Base-by-base conservation (phyloP, 768 basidiomycete species). In the Boletales sp. region DNA sequence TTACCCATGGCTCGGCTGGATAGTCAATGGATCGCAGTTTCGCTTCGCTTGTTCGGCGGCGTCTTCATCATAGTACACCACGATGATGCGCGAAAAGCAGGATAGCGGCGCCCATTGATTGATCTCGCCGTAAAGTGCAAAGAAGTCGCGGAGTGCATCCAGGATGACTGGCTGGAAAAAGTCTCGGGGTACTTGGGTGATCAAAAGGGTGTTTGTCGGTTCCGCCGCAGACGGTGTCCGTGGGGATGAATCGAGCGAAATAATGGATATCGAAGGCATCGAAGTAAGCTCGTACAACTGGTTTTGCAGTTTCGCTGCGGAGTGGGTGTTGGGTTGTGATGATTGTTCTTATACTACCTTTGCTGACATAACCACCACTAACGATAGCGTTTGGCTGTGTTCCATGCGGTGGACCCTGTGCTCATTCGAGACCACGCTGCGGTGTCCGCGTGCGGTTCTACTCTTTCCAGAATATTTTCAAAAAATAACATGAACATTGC, bases 41-140 rank as follows among this genome's bases (percentile, higher is more conserved):
- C 68, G 60, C 64, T 90, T 90, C 0, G 87, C 91, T 14, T 64
- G 64, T 61, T 87, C 85, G 0, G 86, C 90, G 37, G 79, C 72
- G 17, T 80, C 78, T 15, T 83, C 82, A 12, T 66, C 63, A 21
- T 77, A 74, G 63, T 84, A 97, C 1, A 96, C 90, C 18, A 95
- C 69, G 49, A 97, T 81, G 31, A 93, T 85, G 28, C 94, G 78
- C 1, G 82, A 80, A 60, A 97, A 92, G 7, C 82, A 84, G 17
- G 79, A 81, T 6, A 98, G 69, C 4, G 93, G 92, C 1, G 88
- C 90, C 94, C 94, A 99, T 58, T 86, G 80, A 60, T 88, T 84
- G n/a, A 99, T 82, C 21, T 77, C 71, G 15, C 96, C 95, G 57
- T 86, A 94, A 3, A 75, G 62, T 4, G 72, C 73, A 63, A 98